A percentile compares a stretch with the other conserved stretches of the same genome.
Evolutionary conservation across 2,329 filamentous ascomycete genomes (phyloP).

Genomic region (Diplodia scrobiculata): DNA sequence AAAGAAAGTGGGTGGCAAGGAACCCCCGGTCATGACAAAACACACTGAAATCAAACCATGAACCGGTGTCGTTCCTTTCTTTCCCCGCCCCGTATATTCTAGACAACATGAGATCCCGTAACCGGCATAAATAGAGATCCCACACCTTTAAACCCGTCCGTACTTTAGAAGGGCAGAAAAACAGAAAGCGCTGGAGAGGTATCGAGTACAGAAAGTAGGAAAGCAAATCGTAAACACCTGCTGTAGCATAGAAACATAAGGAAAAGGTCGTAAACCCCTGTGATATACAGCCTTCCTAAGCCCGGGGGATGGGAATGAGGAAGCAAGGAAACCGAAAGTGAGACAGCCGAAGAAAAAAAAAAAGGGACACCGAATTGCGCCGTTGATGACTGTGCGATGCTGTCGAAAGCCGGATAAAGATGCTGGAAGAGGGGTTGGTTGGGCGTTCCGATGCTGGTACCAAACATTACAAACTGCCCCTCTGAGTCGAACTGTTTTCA

Average conservation of each 20-base stretch:
- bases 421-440: background rate
- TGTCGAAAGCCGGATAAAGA: background rate
- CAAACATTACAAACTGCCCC: slow-evolving; percentile 13
- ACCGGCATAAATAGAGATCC: slow-evolving; percentile 25
- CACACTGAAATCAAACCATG: slow-evolving; percentile 16
- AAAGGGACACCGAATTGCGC: slow-evolving; percentile 12
- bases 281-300: slow-evolving; percentile 9
- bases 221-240: slow-evolving; percentile 24
- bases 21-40: slow-evolving; percentile 1
- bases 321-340: background rate
- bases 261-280: slow-evolving; percentile 18
- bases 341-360: background rate
- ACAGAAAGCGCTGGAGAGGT: slow-evolving; percentile 26
- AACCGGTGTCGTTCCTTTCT: slow-evolving; percentile 3
- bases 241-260: slow-evolving; percentile 24
- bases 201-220: slow-evolving; percentile 25
- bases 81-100: slow-evolving; percentile 2
- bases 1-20: slow-evolving; percentile 16
- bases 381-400: slow-evolving; percentile 14
- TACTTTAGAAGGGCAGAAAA: slow-evolving; percentile 18
- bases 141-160: slow-evolving; percentile 11
- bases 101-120: slow-evolving; percentile 23
- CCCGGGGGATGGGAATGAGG: background rate
- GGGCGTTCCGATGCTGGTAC: background rate
- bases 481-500: slow-evolving; percentile 7